Evolutionary conservation across 1,284 basidiomycete genomes (phyloP).

Genomic region (Earliella scabrosa): DNA sequence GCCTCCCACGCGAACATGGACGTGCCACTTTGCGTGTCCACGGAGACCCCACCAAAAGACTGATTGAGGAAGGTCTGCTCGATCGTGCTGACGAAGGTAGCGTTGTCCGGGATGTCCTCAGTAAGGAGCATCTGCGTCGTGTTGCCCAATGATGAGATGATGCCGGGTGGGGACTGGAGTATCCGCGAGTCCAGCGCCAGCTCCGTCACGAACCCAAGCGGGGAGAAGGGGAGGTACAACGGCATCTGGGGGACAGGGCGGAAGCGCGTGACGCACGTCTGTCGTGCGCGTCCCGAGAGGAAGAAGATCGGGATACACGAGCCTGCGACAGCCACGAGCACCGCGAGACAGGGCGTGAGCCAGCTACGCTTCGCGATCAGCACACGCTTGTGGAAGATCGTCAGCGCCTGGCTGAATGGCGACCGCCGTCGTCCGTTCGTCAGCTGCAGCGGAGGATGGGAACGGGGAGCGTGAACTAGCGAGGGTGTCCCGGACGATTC

Average conservation of each 20-base stretch:
- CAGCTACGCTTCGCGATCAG: conserved; percentile 70
- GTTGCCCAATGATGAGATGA: conserved; percentile 46
- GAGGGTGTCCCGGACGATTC: conserved; percentile 17
- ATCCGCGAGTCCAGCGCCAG: conserved; percentile 30
- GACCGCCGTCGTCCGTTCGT: conserved; percentile 55
- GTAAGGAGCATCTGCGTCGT: conserved; percentile 38
- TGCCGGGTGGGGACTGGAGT: conserved; percentile 50
- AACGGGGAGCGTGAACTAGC: conserved; percentile 16
- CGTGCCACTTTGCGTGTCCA: conserved; percentile 49
- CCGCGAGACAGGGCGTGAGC: conserved; percentile 64
- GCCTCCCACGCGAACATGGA: conserved; percentile 70
- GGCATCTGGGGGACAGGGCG: conserved; percentile 41
- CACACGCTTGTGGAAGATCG: conserved; percentile 75
- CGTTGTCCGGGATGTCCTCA: conserved; percentile 49
- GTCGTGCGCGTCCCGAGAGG: conserved; percentile 48
- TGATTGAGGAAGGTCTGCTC: conserved; percentile 51
- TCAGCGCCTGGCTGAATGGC: conserved; percentile 62
- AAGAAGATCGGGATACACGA: conserved; percentile 70
- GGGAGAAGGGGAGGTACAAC: conserved; percentile 53
- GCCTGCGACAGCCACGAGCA: conserved; percentile 67
- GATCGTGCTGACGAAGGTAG: conserved; percentile 59
- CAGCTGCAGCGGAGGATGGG: conserved; percentile 39
- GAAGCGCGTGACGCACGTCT: conserved; percentile 52
- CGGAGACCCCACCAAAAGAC: conserved; percentile 63
- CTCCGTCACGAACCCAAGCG: conserved; percentile 33